Evolutionary conservation across 257 asterid genomes (phyloP), one percentile per base, ranked within the genome.

Genomic region (Solanum arcanum): DNA sequence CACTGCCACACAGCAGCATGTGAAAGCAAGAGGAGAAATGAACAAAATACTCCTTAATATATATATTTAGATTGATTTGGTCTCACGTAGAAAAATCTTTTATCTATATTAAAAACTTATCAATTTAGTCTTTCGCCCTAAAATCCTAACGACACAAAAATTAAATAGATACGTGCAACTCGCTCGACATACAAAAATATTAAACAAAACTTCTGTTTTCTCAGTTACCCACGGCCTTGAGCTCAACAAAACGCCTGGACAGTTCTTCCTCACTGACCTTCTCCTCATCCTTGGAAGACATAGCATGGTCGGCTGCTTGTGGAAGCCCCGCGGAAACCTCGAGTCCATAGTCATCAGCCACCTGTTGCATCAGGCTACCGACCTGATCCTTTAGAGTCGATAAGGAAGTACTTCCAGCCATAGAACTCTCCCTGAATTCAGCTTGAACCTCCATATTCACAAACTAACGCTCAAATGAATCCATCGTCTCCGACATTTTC

Each of bases 371-470:
- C 75, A 97, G 90, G 87, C 92, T 93, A 88, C 93, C 93, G 52
- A 97, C 98, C 33, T 97, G 98, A 18, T 94, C 94, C 85, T 97
- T 98, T 15, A 97, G 99, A 3, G 99, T 97, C 2, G 96, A 94
- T 23, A 97, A 93, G n/a, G 97, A 95, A 25, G 99, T 97, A 87
- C 98, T 94, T 1, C 98, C 98, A 4, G 98, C 98, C 99, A 97
- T 97, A 33, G 96, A 95, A 59, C 94, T 95, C 96, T 97, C 99
- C 99, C 95, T 95, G 64, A 97, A 97, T 94, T 94, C 97, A 3
- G 99, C 98, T 93, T 97, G 99, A 12, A 97, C 98, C 88, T 97
- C 98, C 96, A 97, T 97, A 86, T 97, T 95, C 73, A 97, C 98
- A 78, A 97, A 97, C 88, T 97, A 98, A 89, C 86, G 89, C 96